phyloP scores from a whole-genome alignment of 345 rosid genomes.

The Populus nigra region DNA sequence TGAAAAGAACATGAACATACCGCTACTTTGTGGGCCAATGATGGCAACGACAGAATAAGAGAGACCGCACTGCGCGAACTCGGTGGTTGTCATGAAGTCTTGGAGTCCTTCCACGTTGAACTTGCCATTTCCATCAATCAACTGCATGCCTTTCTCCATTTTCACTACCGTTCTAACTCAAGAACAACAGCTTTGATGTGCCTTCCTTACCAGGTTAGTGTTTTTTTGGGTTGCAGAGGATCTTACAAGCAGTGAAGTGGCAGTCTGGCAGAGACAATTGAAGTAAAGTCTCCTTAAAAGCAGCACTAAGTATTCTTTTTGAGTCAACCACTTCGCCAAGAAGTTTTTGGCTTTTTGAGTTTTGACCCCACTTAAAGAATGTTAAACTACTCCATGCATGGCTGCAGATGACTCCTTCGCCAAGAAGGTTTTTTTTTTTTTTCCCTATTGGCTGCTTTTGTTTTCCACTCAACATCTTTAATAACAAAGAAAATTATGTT shows the following conservation, averaged over 20 bases:
- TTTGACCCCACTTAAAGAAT: too few relatives aligned
- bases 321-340: too few relatives aligned
- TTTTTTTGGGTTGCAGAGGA: not conserved
- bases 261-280: too few relatives aligned
- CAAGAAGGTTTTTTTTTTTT: too few relatives aligned
- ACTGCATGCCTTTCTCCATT: constrained; percentile 33
- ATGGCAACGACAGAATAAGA: constrained; percentile 77
- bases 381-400: too few relatives aligned
- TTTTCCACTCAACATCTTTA: too few relatives aligned
- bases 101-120: constrained; percentile 63
- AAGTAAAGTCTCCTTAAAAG: too few relatives aligned
- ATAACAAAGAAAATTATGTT: too few relatives aligned
- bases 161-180: not conserved
- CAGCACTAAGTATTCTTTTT: too few relatives aligned
- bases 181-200: not conserved
- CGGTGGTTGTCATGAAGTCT: constrained; percentile 44
- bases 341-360: too few relatives aligned
- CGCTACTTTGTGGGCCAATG: constrained; percentile 87
- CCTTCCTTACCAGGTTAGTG: not conserved
- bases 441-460: too few relatives aligned
- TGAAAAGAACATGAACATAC: constrained; percentile 23
- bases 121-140: constrained; percentile 59
- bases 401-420: too few relatives aligned
- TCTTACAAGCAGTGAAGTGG: not conserved
- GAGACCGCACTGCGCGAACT: constrained; percentile 52